phyloP scores from a whole-genome alignment of 495 filamentous ascomycete species.

The Neurospora sp. region DNA sequence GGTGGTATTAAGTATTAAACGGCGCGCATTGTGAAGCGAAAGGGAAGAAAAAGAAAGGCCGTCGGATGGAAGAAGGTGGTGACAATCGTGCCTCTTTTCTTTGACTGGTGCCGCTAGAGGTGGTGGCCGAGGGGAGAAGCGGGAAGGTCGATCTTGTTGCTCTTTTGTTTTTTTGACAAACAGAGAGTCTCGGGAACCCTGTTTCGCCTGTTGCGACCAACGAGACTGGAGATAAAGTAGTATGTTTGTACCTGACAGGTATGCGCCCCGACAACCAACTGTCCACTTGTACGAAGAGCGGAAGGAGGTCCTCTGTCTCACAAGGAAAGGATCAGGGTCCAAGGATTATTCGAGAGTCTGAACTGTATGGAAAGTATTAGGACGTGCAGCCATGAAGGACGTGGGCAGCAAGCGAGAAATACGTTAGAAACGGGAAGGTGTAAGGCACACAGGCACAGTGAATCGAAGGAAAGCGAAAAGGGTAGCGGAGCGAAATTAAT shows the following conservation, averaged over 20 bases:
- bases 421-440: neutral
- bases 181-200: neutral
- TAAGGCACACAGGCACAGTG: neutral
- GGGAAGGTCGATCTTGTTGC: neutral
- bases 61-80: neutral
- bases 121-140: neutral
- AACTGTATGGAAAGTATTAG: neutral
- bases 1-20: constrained; percentile 12
- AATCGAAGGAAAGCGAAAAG: neutral
- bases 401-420: neutral
- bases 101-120: neutral
- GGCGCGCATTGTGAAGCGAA: constrained; percentile 8
- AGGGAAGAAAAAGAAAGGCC: neutral
- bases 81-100: neutral
- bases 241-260: neutral
- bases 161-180: neutral
- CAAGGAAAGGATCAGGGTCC: neutral
- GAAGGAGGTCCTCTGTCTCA: neutral
- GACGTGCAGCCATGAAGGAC: neutral
- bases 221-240: neutral
- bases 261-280: neutral
- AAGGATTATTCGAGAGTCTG: neutral
- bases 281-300: neutral
- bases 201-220: neutral
- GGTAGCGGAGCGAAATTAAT: neutral